Percentiles rank a stretch among this genome's conserved stretches.
These are phyloP conservation scores for Apiospora marii DNA, from an alignment of 2,329 filamentous ascomycete species.

Conservation along the genomic window DNA sequence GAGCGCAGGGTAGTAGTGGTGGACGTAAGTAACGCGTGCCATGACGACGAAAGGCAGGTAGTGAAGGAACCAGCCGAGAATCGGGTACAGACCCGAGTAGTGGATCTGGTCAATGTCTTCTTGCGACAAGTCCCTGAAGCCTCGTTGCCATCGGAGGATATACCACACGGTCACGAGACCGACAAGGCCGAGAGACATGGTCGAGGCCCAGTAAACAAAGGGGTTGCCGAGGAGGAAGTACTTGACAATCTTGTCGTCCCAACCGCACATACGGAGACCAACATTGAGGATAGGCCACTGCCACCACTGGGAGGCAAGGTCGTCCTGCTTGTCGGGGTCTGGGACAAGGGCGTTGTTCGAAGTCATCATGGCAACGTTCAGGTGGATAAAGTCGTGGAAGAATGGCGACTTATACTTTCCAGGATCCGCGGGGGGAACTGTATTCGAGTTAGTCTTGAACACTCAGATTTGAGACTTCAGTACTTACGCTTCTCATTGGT, in stretches of 20 bases:
- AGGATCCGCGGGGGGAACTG: slow-evolving; percentile 87
- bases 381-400: slow-evolving; percentile 94
- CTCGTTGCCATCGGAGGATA: slow-evolving; percentile 92
- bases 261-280: slow-evolving; percentile 97
- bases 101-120: slow-evolving; percentile 92
- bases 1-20: slow-evolving; percentile 98
- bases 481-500: slow-evolving; percentile 88
- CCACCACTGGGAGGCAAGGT: slow-evolving; percentile 96
- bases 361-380: slow-evolving; percentile 99
- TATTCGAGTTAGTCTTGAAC: slow-evolving; percentile 42
- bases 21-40: slow-evolving; percentile 98
- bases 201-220: slow-evolving; percentile 94
- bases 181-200: slow-evolving; percentile 77
- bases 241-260: slow-evolving; percentile 95
- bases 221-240: slow-evolving; percentile 99
- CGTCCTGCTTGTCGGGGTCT: slow-evolving; percentile 98
- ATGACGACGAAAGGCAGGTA: slow-evolving; percentile 96
- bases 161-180: slow-evolving; percentile 82
- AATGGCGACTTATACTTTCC: slow-evolving; percentile 96
- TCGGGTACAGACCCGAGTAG: slow-evolving; percentile 89
- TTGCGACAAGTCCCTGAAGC: slow-evolving; percentile 82
- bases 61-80: slow-evolving; percentile 94
- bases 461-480: not conserved
- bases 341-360: slow-evolving; percentile 98
- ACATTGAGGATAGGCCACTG: slow-evolving; percentile 97